Percentiles rank a stretch among this genome's conserved stretches.
These are phyloP conservation scores for Nicotiana paniculata DNA, from an alignment of 257 asterid genomes.

Conservation along the genomic window DNA sequence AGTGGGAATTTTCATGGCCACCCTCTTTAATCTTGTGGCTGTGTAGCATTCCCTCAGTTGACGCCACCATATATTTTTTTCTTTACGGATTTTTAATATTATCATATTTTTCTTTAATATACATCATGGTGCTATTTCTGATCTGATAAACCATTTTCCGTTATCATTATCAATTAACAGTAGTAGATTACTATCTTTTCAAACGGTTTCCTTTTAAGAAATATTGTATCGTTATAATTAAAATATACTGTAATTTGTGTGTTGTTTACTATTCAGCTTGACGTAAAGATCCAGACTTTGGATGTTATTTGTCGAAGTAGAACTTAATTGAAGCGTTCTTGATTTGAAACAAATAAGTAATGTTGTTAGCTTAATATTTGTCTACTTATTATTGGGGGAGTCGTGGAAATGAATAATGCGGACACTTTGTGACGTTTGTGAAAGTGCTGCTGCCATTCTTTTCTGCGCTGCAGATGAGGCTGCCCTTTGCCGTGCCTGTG, in stretches of 20 bases:
- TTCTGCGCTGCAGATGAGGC: slow-evolving; percentile 99
- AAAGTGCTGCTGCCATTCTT: slow-evolving; percentile 83
- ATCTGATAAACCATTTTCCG: neutral
- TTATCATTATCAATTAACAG: neutral
- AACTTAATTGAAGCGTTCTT: neutral
- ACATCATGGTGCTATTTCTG: neutral
- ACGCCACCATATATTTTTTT: neutral
- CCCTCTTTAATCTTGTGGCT: slow-evolving; percentile 37
- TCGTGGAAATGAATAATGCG: slow-evolving; percentile 42
- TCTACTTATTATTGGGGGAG: neutral
- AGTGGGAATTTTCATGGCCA: slow-evolving; percentile 5
- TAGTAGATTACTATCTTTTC: neutral
- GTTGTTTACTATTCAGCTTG: neutral
- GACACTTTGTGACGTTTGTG: slow-evolving; percentile 89
- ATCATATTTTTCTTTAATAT: neutral
- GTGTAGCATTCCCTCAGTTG: slow-evolving; percentile 9
- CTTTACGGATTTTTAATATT: neutral
- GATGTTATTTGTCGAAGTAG: neutral
- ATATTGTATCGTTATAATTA: neutral
- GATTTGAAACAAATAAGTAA: neutral
- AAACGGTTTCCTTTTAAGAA: neutral
- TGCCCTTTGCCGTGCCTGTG: slow-evolving; percentile 81
- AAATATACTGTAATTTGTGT: slow-evolving; percentile 5
- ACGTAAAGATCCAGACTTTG: neutral
- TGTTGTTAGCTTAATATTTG: neutral